Conservation (phyloP, 2,329 filamentous ascomycete species). For the Trichoderma polysporum region DNA sequence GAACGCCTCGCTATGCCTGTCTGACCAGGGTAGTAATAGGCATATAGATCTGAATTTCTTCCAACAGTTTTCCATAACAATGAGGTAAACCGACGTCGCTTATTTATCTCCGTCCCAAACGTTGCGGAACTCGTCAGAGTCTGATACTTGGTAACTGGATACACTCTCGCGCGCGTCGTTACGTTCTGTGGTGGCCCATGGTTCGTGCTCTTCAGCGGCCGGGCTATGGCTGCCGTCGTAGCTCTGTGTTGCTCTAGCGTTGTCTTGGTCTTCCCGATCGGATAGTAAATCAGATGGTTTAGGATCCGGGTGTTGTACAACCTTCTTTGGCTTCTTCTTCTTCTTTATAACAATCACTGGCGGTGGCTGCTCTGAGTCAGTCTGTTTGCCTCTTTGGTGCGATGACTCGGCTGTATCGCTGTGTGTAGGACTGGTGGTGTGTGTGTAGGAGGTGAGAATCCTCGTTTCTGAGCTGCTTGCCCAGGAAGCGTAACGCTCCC, state of each 20-base stretch:
- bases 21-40: slow-evolving; percentile 6
- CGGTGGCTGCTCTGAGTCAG: slow-evolving; percentile 25
- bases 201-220: slow-evolving; percentile 24
- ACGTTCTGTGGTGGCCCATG: slow-evolving; percentile 10
- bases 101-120: slow-evolving; percentile 39
- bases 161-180: slow-evolving; percentile 21
- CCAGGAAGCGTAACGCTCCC: slow-evolving; percentile 57
- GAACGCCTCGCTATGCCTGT: slow-evolving; percentile 33
- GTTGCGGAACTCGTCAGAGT: slow-evolving; percentile 47
- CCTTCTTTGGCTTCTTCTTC: slow-evolving; percentile 41
- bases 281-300: slow-evolving; percentile 31
- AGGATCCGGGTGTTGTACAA: slow-evolving; percentile 37
- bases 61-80: background rate
- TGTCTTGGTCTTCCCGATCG: slow-evolving; percentile 26
- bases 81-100: background rate
- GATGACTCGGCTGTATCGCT: slow-evolving; percentile 32
- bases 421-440: slow-evolving; percentile 20
- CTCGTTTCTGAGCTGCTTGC: slow-evolving; percentile 19
- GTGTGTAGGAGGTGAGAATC: background rate
- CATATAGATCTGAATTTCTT: slow-evolving; percentile 5
- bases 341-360: slow-evolving; percentile 40
- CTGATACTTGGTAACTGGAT: slow-evolving; percentile 34
- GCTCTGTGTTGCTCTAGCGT: slow-evolving; percentile 2
- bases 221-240: slow-evolving; percentile 2
- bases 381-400: slow-evolving; percentile 29